Conservation (phyloP, 495 filamentous ascomycete species). For the Bacidia rubella region DNA sequence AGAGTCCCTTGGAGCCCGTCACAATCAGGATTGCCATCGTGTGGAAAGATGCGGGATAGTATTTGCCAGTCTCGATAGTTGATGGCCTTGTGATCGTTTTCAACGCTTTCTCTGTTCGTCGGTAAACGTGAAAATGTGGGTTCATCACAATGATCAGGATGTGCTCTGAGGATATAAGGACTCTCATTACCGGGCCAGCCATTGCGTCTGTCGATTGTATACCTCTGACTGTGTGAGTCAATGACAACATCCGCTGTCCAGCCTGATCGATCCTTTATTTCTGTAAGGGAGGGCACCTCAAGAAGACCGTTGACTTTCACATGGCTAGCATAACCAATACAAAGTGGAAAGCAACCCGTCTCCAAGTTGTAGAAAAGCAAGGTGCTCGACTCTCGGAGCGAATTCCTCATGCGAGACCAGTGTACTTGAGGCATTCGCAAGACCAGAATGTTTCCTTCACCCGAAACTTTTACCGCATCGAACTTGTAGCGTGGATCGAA, state of each 20-base stretch:
- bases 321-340: background rate
- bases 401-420: background rate
- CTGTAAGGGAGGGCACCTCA: background rate
- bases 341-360: background rate
- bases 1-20: background rate
- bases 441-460: background rate
- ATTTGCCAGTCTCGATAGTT: background rate
- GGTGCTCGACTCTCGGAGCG: background rate
- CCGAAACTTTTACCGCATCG: background rate
- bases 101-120: background rate
- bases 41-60: background rate
- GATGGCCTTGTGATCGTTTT: background rate
- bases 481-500: background rate
- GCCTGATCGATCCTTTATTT: background rate
- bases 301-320: background rate
- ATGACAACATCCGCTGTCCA: background rate
- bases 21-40: background rate
- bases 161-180: background rate
- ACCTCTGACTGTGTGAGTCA: background rate
- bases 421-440: background rate
- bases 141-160: background rate
- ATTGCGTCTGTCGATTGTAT: background rate
- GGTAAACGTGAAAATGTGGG: background rate
- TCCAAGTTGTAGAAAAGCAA: slow-evolving; percentile 6
- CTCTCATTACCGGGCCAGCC: background rate